Base-by-base conservation (phyloP, 176 grass and related monocot genomes). In the Eleusine coracana region DNA sequence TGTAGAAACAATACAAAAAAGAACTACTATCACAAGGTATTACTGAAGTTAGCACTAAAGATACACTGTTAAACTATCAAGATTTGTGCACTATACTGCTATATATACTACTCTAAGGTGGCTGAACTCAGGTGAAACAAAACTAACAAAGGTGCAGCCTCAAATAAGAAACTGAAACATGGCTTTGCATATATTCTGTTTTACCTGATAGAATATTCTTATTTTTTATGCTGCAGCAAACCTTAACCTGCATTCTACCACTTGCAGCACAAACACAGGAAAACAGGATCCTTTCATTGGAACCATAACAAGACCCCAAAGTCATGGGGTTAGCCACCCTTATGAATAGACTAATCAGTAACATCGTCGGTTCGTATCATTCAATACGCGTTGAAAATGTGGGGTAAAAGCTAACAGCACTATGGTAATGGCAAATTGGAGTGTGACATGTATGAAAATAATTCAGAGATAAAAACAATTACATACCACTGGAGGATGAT, bases 401-500 rank as follows among this genome's bases (percentile, higher is more conserved):
- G 31, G 45, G 50, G 14, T 41, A 29, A 42, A 70, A 80, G 46
- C 17, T 54, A 74, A n/a, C 17, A 42, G 13, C 40, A 60, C 7
- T 9, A 7, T 45, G n/a, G 61, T 18, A 76, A 77, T 25, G 51
- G 21, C 14, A 77, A 77, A 16, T 23, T 71, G 10, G 54, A 34
- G 59, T 80, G 58, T 66, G 59, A 72, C 11, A 44, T 66, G 25
- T 89, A 10, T 21, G 20, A 77, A 75, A 78, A 68, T 60, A 80
- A 73, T 41, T 23, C 13, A 38, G 41, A 68, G 67, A 66, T 27
- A 36, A 51, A 55, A 38, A n/a, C 70, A 85, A 76, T 55, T 75
- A 86, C 87, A 67, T 87, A 99, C 96, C 91, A 85, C 90, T 92
- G 27, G 91, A 99, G 61, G 87, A 93, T 78, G 96, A 99, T 73